These are phyloP conservation scores for Collariella sp. DNA, from an alignment of 495 filamentous ascomycete species.

Conservation along the genomic window DNA sequence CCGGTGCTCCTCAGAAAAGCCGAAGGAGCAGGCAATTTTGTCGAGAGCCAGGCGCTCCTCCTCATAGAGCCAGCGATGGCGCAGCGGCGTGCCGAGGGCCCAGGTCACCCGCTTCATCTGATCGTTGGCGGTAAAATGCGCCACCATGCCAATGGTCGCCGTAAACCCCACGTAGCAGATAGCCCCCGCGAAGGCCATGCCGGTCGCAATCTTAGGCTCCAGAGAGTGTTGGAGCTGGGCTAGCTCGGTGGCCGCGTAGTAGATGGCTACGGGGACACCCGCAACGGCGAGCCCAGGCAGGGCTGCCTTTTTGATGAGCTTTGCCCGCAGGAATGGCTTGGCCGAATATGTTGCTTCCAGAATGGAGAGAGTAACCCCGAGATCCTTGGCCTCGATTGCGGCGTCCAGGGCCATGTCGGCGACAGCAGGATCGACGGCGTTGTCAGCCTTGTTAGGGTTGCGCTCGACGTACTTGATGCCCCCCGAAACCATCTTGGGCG, in stretches of 20 bases:
- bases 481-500: slow-evolving; percentile 51
- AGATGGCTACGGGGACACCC: slow-evolving; percentile 60
- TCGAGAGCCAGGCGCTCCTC: slow-evolving; percentile 88
- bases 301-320: slow-evolving; percentile 44
- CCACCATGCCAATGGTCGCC: slow-evolving; percentile 70
- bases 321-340: slow-evolving; percentile 61
- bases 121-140: slow-evolving; percentile 77
- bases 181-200: slow-evolving; percentile 71
- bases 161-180: slow-evolving; percentile 74
- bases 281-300: slow-evolving; percentile 34
- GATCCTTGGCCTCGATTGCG: slow-evolving; percentile 67
- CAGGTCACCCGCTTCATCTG: slow-evolving; percentile 91
- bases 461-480: slow-evolving; percentile 51
- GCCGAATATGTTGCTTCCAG: slow-evolving; percentile 69
- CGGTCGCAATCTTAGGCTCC: slow-evolving; percentile 59
- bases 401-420: slow-evolving; percentile 63
- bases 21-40: slow-evolving; percentile 77
- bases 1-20: slow-evolving; percentile 70
- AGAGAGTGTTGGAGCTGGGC: slow-evolving; percentile 57
- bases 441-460: slow-evolving; percentile 58
- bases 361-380: slow-evolving; percentile 67
- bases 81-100: slow-evolving; percentile 67
- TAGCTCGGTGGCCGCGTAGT: slow-evolving; percentile 54
- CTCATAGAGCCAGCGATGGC: slow-evolving; percentile 83
- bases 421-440: slow-evolving; percentile 57